Evolutionary conservation across 176 grass and related monocot species (phyloP), one percentile per base, ranked within the genome.

Genomic region (Bolboschoenus planiculmis): DNA sequence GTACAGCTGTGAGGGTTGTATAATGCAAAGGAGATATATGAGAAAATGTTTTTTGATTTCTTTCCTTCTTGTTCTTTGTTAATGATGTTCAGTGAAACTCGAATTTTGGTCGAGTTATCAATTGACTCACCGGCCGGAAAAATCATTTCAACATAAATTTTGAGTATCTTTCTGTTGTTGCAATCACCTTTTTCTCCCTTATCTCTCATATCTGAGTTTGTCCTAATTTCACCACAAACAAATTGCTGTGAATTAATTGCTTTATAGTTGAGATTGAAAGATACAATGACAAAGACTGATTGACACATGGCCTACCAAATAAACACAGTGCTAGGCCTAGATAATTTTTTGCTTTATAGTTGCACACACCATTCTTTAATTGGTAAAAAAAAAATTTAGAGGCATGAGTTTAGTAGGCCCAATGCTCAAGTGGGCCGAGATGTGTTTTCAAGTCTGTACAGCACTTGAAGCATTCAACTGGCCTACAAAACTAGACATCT

Each of bases 1-100:
- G 56, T 54, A 78, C 67, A 4, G 85, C 80, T 16, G 54, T 87
- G 21, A 48, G 67, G 55, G 85, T 87, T 77, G 64, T 87, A 30
- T 87, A 56, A 85, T 85, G 14, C 7, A 50, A 7, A 63, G 31
- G 71, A 51, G 10, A 51, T 50, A 16, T 50, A 74, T 47, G 18
- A 39, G 23, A 39, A 66, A 42, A 56, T 84, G 18, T 24, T 40
- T n/a, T 30, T 3, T 5, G 2, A 48, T n/a, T 56, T 40, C 16
- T 46, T 4, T 81, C 24, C 3, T 70, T 36, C 24, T 15, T 56
- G 18, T 68, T 50, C 15, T 23, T 35, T 23, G 4, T 58, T 54
- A 46, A 51, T 31, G 80, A 44, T 30, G 18, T 37, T 21, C 10
- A 70, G 34, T 7, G 18, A 40, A n/a, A 21, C n/a, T 40, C 42